Conservation (phyloP, 805 yeast genomes). For the Barnettozyma pratensis region DNA sequence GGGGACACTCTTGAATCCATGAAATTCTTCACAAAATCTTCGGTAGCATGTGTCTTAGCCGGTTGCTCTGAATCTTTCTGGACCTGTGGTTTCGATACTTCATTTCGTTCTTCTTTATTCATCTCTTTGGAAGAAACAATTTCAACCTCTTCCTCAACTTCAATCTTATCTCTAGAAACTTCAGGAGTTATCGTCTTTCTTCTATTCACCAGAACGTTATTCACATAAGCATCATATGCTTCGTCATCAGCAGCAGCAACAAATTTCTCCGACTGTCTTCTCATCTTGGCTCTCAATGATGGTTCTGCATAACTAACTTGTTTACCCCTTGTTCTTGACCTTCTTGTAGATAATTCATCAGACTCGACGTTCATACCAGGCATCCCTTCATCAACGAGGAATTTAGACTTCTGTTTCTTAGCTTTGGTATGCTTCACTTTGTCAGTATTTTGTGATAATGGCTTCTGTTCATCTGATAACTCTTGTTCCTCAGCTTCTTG, state of each 20-base stretch:
- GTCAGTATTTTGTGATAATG: slow-evolving; percentile 17
- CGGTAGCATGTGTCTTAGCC: not conserved
- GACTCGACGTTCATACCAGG: slow-evolving; percentile 24
- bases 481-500: slow-evolving; percentile 8
- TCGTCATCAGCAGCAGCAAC: slow-evolving; percentile 50
- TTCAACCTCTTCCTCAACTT: not conserved
- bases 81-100: not conserved
- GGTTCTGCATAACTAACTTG: slow-evolving; percentile 65
- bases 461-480: slow-evolving; percentile 19
- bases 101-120: not conserved
- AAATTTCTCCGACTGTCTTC: slow-evolving; percentile 55
- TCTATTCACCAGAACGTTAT: slow-evolving; percentile 6
- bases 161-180: slow-evolving; percentile 1
- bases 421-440: slow-evolving; percentile 25
- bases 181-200: slow-evolving; percentile 4
- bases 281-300: slow-evolving; percentile 60
- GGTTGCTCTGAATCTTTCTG: too few relatives aligned
- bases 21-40: slow-evolving; percentile 6
- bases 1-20: slow-evolving; percentile 14
- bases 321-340: slow-evolving; percentile 49
- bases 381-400: slow-evolving; percentile 34
- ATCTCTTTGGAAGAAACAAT: slow-evolving; percentile 1
- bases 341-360: slow-evolving; percentile 19
- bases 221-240: slow-evolving; percentile 6
- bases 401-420: slow-evolving; percentile 25